Evolutionary conservation across 495 filamentous ascomycete species (phyloP).

Genomic region (Aspergillus sparsus): DNA sequence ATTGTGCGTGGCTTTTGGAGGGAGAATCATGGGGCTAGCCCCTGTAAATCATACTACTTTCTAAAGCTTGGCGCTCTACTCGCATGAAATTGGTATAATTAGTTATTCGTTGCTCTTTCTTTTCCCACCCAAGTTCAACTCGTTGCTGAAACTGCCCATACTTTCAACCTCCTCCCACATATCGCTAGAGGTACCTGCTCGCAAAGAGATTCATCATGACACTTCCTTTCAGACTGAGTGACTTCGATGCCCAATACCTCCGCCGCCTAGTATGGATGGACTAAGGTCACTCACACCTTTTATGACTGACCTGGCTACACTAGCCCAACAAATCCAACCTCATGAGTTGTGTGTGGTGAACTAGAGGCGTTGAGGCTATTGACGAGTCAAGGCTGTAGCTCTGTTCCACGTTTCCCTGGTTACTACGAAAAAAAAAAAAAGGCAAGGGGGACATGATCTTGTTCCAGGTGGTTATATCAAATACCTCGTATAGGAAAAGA

Average conservation of each 20-base stretch:
- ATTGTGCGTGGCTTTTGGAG: too few species aligned
- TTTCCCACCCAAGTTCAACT: slow-evolving; percentile 5
- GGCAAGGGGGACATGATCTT: slow-evolving; percentile 3
- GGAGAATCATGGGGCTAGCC: too few species aligned
- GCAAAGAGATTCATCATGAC: slow-evolving; percentile 22
- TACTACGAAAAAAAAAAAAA: slow-evolving; percentile 9
- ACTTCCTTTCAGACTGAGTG: slow-evolving; percentile 15
- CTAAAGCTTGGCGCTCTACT: too few species aligned
- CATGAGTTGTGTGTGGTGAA: slow-evolving; percentile 8
- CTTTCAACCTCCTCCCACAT: slow-evolving; percentile 12
- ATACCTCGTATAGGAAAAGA: slow-evolving; percentile 8
- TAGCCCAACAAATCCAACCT: slow-evolving; percentile 9
- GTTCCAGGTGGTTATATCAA: slow-evolving; percentile 4
- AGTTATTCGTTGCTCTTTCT: not conserved
- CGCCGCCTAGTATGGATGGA: slow-evolving; percentile 20
- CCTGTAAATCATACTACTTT: too few species aligned
- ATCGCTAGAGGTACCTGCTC: slow-evolving; percentile 19
- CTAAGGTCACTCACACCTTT: slow-evolving; percentile 23
- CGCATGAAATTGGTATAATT: too few species aligned
- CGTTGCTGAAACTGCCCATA: slow-evolving; percentile 2
- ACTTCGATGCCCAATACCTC: slow-evolving; percentile 21
- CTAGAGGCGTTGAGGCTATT: slow-evolving; percentile 1
- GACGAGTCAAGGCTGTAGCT: slow-evolving; percentile 8
- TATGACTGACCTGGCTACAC: slow-evolving; percentile 10
- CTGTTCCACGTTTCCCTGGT: slow-evolving; percentile 9